phyloP scores from a whole-genome alignment of 2,329 filamentous ascomycete genomes.

The Aspergillus versicolor region DNA sequence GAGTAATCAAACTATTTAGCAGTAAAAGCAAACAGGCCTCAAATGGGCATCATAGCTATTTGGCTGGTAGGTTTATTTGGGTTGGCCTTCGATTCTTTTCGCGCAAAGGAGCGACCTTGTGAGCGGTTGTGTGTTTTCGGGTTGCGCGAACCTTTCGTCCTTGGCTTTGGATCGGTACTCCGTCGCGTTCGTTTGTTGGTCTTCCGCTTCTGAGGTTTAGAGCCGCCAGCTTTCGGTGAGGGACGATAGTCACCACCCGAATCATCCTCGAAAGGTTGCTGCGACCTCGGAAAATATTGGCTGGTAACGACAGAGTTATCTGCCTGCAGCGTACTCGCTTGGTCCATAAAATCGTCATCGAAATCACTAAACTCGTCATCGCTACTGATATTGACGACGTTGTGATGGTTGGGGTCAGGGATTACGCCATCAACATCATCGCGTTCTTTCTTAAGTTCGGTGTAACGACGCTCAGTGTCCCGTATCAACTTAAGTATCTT shows the following conservation, averaged over 20 bases:
- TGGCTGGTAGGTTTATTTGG: slow-evolving; percentile 27
- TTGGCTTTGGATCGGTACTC: slow-evolving; percentile 21
- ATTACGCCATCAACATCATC: slow-evolving; percentile 50
- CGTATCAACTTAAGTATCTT: slow-evolving; percentile 44
- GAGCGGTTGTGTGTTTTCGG: slow-evolving; percentile 23
- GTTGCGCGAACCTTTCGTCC: slow-evolving; percentile 26
- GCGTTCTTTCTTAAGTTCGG: slow-evolving; percentile 45
- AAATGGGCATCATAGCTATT: slow-evolving; percentile 43
- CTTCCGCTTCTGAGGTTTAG: slow-evolving; percentile 27
- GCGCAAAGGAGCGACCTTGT: slow-evolving; percentile 21
- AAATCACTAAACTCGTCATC: slow-evolving; percentile 32
- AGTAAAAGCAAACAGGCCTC: slow-evolving; percentile 12
- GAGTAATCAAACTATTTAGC: slow-evolving; percentile 3
- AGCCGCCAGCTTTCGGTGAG: slow-evolving; percentile 13
- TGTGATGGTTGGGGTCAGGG: slow-evolving; percentile 46
- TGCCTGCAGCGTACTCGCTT: slow-evolving; percentile 23
- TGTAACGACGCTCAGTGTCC: slow-evolving; percentile 41
- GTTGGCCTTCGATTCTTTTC: slow-evolving; percentile 27
- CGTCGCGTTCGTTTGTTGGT: slow-evolving; percentile 27
- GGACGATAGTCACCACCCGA: slow-evolving; percentile 23
- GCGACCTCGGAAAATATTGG: slow-evolving; percentile 32
- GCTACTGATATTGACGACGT: slow-evolving; percentile 45
- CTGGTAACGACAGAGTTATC: slow-evolving; percentile 31
- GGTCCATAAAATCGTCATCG: slow-evolving; percentile 30
- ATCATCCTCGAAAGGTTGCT: slow-evolving; percentile 22